Evolutionary conservation across 1,139 yeast genomes (phyloP), one percentile per base, ranked within the genome.

Genomic region (Hyphopichia burtonii): DNA sequence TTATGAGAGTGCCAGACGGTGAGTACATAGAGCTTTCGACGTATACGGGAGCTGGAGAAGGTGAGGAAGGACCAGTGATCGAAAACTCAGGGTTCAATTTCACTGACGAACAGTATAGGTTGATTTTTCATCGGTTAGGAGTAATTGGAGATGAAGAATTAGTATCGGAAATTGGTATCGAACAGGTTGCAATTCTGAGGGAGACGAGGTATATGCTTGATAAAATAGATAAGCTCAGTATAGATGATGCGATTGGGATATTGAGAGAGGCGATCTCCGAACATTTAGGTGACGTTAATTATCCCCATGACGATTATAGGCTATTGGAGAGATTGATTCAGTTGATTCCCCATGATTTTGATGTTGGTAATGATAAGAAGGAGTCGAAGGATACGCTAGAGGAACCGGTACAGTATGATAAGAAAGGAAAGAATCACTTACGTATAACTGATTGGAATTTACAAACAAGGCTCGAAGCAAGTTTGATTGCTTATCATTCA

Each of bases 251-350:
- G 1, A 49, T 69, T 3, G 53, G 55, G 5, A 65, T 72, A 7
- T 51, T 72, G 4, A 54, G 77, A 34, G 66, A 66, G 7, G 59
- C 72, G 0, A 54, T 73, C 45, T 76, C 54, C 1, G 73, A 66
- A 12, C 76, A 71, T 42, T 53, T 53, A 8, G 74, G 71, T 1
- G 78, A 73, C 47, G 74, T 71, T 22, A 73, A 73, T 46, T 71
- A 65, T 45, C 56, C 64, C 10, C 55, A 51, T 17, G 69, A 65
- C 38, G 77, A 71, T 47, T 72, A 68, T 48, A 47, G 51, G 10
- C 52, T 71, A 11, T 49, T 71, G 12, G 68, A 68, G 44, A 49
- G 64, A 20, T 52, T 72, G 37, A 51, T 72, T 6, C 46, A 54
- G 23, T 36, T 43, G 37, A 59, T 57, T 2, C 66, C 65, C 2